Evolutionary conservation across 805 yeast genomes (phyloP), one percentile per base, ranked within the genome.

Genomic region (Kodamaea sagamina): DNA sequence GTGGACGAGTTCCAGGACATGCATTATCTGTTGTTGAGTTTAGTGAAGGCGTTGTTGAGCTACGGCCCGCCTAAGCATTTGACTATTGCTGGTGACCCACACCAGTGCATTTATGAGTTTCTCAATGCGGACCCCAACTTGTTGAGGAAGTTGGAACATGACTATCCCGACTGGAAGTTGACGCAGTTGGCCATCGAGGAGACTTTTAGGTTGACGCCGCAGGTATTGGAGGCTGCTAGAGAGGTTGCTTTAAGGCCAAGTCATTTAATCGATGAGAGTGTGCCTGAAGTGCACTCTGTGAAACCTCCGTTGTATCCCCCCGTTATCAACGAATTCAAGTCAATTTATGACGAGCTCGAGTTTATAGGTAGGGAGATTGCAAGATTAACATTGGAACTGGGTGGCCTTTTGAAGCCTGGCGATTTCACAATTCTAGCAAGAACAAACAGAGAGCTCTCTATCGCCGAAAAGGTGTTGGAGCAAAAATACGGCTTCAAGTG

Each of bases 1-100:
- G 80, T 85, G 9, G 92, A 86, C 62, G 92, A 86, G 56, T 82
- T 81, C 53, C 92, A 86, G 56, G 92, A 86, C 59, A 69, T 84
- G 56, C 77, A 81, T 48, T 74, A 75, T 0, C 68, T 67, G 7
- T 61, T 84, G 15, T 52, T 77, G 18, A 68, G 69, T 13, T 56
- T 84, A 2, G 61, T 82, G 3, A 49, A 53, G 32, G 54, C 59
- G 4, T 55, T 67, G 1, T 61, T 78, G 2, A 49, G 71, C 0
- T 67, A 68, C 6, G n/a, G 19, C 11, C 43, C 15, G 4, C 36
- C 18, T 72, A 77, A 41, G 41, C 89, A 85, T 57, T 53, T 86
- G 26, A 74, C 83, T 1, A 58, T 85, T 13, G 84, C 89, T 3
- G 90, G 90, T 1, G 92, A 86, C 60, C 77, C 81, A 1, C 72